Percentiles rank a stretch among this genome's conserved stretches.
phyloP scores from a whole-genome alignment of 495 filamentous ascomycete species.

The Aspergillus bridgeri region DNA sequence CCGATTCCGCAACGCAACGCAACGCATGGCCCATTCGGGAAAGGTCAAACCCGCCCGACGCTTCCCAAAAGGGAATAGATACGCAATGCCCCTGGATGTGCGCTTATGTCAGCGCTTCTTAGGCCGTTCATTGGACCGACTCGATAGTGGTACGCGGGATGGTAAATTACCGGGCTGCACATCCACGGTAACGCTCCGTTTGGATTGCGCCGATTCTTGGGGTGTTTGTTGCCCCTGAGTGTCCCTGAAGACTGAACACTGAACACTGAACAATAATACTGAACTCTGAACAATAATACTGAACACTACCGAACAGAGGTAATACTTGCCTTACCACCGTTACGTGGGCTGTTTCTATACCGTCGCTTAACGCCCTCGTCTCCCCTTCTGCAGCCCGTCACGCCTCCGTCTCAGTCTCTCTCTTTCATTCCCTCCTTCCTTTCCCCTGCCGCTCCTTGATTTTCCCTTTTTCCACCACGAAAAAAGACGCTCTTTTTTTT shows the following conservation, averaged over 20 bases:
- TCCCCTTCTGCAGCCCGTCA: background rate
- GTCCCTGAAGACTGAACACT: too few relatives aligned
- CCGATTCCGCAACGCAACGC: conserved; percentile 3
- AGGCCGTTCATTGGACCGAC: conserved; percentile 11
- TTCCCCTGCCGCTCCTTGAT: conserved; percentile 10
- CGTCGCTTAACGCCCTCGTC: background rate
- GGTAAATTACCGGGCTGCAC: conserved; percentile 17
- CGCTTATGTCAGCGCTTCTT: background rate
- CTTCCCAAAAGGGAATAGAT: conserved; percentile 14
- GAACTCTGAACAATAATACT: too few relatives aligned
- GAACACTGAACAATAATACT: too few relatives aligned
- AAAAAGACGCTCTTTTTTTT: conserved; percentile 9
- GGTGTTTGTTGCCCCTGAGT: too few relatives aligned
- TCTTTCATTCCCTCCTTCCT: conserved; percentile 2
- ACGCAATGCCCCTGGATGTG: conserved; percentile 9
- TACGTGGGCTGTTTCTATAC: background rate
- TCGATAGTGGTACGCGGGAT: conserved; percentile 14
- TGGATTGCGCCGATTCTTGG: conserved; percentile 4
- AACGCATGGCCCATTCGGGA: background rate
- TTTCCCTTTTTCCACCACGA: conserved; percentile 6
- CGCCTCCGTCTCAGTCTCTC: background rate
- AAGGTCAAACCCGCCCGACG: conserved; percentile 13
- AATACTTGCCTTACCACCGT: too few relatives aligned
- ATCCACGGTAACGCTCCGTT: conserved; percentile 17
- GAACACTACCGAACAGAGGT: too few relatives aligned